Evolutionary conservation across 2,329 filamentous ascomycete genomes (phyloP), one percentile per base, ranked within the genome.

Genomic region (Mycosphaerella arachidis): DNA sequence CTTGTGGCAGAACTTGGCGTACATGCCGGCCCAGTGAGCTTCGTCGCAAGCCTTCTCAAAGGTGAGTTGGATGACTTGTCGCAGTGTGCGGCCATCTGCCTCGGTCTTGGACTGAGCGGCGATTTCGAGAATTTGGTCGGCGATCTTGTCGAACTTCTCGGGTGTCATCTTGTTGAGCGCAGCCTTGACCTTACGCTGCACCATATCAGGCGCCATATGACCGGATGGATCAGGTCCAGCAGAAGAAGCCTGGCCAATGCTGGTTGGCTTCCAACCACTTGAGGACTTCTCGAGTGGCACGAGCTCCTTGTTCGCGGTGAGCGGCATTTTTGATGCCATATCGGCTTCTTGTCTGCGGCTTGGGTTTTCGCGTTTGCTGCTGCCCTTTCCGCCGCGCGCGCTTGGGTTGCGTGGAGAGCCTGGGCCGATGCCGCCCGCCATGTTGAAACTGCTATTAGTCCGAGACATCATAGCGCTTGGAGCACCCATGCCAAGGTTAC

Each of bases 81-180:
- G 90, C 54, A 99, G 84, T 7, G 94, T 97, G 60, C 93, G 90
- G 48, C 94, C 94, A 71, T 99, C 94, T 24, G 85, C 85, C 79
- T 99, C 94, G 69, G 96, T 89, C 83, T 96, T 96, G 56, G 93
- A 97, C 75, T 99, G 94, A 24, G 86, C 89, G 30, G 93, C 92
- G 74, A 99, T 99, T 56, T 86, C 83, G 31, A 99, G 84, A 63
- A 99, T 96, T 75, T 97, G 92, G 63, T 92, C 90, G 6, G 94
- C 86, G 68, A 99, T 96, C 79, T 88, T 92, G 74, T 96, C 92
- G 71, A 99, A 99, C 74, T 97, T 99, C 79, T 99, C 94, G 0
- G 94, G 94, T 0, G 94, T 97, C 94, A 99, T 97, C 88, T 99
- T 99, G 86, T 99, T 99, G 71, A 99, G 82, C 63, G 90, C 90